Base-by-base conservation (phyloP, 495 filamentous ascomycete species). In the Talaromyces borbonicus region DNA sequence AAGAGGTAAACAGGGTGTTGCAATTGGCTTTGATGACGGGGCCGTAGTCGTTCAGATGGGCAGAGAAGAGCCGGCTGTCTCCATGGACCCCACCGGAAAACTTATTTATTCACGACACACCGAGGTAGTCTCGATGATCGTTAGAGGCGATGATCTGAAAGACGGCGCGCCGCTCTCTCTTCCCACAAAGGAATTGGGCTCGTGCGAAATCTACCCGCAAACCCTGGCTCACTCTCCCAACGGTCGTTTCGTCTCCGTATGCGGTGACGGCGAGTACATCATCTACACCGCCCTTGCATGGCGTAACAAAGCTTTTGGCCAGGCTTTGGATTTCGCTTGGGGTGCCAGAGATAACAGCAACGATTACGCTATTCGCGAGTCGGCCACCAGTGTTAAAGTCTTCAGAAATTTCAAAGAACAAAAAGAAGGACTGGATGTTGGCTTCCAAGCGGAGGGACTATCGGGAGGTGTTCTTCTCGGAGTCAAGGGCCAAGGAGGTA, bases 351-450 rank as follows among this genome's bases (percentile, higher is more conserved):
- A 96, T 36, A 94, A 97, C 68, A 94, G 87, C 61, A 97, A 95
- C 61, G 93, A 99, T 56, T 97, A 92, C 53, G 92, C 92, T 31
- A 97, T 99, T 53, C 80, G 92, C 14, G 92, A 97, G 62, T 95
- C 88, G 8, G 61, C 83, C 5, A 92, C 87, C 18, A 95, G 85
- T 58, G 87, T 99, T 55, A 95, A 94, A 71, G 81, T 96, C 22
- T 97, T 88, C 73, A 87, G 88, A 62, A 97, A 97, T 61, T 97
- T 99, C 67, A 87, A 95, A 55, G 90, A 97, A 59, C 90, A 90
- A 59, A 71, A 78, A 37, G 84, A 83, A 51, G 87, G 87, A 11
- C 67, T 99, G 16, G 88, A 99, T 66, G 87, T 99, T 31, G 90
- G 90, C 2, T 99, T 95, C 72, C 85, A 94, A 50, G 89, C 88